Evolutionary conservation across 164 flowering plant genomes (phyloP).

Genomic region (Vitis amurensis): DNA sequence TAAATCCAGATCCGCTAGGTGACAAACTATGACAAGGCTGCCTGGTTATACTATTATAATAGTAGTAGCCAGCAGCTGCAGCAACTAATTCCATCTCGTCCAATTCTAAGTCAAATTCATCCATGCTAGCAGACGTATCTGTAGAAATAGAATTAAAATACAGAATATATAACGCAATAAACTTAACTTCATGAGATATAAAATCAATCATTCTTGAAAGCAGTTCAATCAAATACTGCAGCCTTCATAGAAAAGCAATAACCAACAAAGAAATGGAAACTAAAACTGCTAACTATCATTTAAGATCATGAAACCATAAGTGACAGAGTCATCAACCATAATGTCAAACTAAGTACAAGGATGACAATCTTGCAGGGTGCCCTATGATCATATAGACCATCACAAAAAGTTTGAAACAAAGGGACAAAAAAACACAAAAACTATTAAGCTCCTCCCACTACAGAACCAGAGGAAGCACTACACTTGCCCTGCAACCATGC

Average conservation of each 20-base stretch:
- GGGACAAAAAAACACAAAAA: slow-evolving; percentile 4
- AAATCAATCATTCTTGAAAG: neutral
- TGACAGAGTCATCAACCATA: slow-evolving; percentile 1
- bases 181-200: neutral
- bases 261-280: neutral
- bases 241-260: neutral
- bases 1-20: slow-evolving; percentile 37
- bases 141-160: slow-evolving; percentile 20
- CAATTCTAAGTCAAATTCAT: slow-evolving; percentile 61
- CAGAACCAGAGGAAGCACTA: slow-evolving; percentile 32
- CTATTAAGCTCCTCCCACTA: slow-evolving; percentile 11
- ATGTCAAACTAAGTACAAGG: slow-evolving; percentile 11
- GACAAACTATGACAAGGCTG: slow-evolving; percentile 38
- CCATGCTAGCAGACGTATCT: slow-evolving; percentile 47
- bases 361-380: neutral
- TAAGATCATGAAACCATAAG: slow-evolving; percentile 1
- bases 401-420: neutral
- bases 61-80: slow-evolving; percentile 70
- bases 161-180: slow-evolving; percentile 8
- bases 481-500: slow-evolving; percentile 70
- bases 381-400: neutral
- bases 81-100: slow-evolving; percentile 81
- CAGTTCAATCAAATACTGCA: neutral
- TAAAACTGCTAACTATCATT: slow-evolving; percentile 3
- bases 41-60: slow-evolving; percentile 37